Evolutionary conservation across 2,329 filamentous ascomycete genomes (phyloP), one percentile per base, ranked within the genome.

Genomic region (Diaporthe velutina): DNA sequence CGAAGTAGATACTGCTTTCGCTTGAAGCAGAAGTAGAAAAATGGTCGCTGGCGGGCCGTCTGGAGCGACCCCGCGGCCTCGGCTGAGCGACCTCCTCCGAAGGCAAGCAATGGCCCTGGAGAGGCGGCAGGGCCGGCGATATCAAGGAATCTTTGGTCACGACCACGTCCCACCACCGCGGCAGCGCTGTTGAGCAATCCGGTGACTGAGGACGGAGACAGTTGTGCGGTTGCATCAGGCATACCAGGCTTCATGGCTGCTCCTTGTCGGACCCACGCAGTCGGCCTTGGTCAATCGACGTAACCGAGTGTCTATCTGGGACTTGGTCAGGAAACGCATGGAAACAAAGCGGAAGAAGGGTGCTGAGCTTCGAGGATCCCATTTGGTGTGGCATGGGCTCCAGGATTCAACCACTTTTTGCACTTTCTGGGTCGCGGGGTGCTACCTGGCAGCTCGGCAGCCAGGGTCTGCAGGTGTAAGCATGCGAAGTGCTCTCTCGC

Each of bases 191-290:
- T 52, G 35, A 68, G 64, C 48, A 68, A 40, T 13, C 22, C 64
- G n/a, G 48, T 40, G 48, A 52, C 45, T 68, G 64, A 68, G 33
- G n/a, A 25, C 48, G 17, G n/a, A 25, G 48, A 54, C 33, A n/a
- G 22, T 25, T 64, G 57, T 52, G 57, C 60, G 70, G 70, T 72
- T 72, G 57, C 57, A 72, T 72, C 70, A 72, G 70, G 70, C 70
- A 72, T 8, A 42, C 33, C 45, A 30, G 45, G 35, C 45, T 54
- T 42, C 28, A 40, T 30, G 48, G 30, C 57, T 55, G 70, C 48
- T 55, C 38, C 70, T 6, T 71, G 42, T n/a, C 33, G 48, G 57
- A 33, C 70, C 57, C 57, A 72, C 55, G 45, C 45, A 25, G 54
- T 72, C 70, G 48, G 57, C 70, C 70, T 64, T 52, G 57, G 70